Base-by-base conservation (phyloP, 2,329 filamentous ascomycete genomes). In the Pseudogymnoascus sp. region DNA sequence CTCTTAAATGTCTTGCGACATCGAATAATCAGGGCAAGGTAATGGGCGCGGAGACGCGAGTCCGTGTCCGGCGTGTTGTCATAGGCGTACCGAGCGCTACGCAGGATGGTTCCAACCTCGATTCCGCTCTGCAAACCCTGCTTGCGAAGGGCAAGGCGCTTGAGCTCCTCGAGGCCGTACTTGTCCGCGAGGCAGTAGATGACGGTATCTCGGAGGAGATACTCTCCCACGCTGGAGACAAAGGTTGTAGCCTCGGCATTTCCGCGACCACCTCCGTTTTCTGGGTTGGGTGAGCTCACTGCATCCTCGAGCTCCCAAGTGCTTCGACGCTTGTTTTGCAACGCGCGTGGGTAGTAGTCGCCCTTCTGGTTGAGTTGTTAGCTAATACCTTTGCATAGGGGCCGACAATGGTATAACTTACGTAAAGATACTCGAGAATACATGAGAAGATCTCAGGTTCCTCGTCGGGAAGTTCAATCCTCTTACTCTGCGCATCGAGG, bases 1-100 rank as follows among this genome's bases (percentile, higher is more conserved):
- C 89, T 87, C 87, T 96, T 97, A 78, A 97, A 97, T 72, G 91
- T 96, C 81, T 92, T 92, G 76, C 93, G 90, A 83, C 90, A 93
- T 80, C 92, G 88, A 81, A 97, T 96, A 77, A 97, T 96, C 77
- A 97, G 85, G 74, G 92, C 91, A 75, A 97, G 87, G 82, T 96
- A 97, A 81, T 96, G 92, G 81, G 92, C 92, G 79, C 92, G 92
- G 76, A 97, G 86, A 72, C 88, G 85, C 73, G 89, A 93, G 80
- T 97, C 92, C 71, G 86, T 88, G 79, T 96, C 90, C 68, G 92
- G 92, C 71, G 93, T 97, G 81, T 96, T 87, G 73, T 90, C 89
- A 78, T 97, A 97, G 74, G 92, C 92, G 81, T 94, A 97, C 76
- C 93, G 90, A 70, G 92, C 92, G 72, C 89, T 93, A 73, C 90